These are phyloP conservation scores for Geotrichum restrictum DNA, from an alignment of 1,139 yeast species.

Conservation along the genomic window DNA sequence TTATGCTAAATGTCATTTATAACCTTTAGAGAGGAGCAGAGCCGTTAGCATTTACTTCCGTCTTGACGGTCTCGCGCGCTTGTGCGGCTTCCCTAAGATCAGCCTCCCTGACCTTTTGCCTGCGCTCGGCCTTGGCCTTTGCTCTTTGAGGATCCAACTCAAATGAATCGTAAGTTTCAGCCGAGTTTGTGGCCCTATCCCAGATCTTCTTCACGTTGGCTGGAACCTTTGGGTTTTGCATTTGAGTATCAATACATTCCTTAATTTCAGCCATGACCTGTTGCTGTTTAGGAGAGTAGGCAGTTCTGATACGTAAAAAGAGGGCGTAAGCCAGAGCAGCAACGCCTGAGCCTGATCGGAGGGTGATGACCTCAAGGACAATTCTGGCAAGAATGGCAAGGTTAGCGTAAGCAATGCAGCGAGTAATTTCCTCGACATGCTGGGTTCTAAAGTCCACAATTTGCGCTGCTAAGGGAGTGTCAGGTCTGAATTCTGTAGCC, in stretches of 20 bases:
- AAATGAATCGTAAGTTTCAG: slow-evolving; percentile 27
- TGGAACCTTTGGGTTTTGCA: slow-evolving; percentile 55
- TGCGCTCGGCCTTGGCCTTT: slow-evolving; percentile 16
- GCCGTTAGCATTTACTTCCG: slow-evolving; percentile 8
- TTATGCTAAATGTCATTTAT: background rate
- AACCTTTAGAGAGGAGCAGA: background rate
- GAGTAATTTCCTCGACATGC: slow-evolving; percentile 60
- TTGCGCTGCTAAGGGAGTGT: slow-evolving; percentile 43
- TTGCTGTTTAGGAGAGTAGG: slow-evolving; percentile 65
- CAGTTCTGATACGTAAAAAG: slow-evolving; percentile 71
- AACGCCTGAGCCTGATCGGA: slow-evolving; percentile 63
- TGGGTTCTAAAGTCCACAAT: slow-evolving; percentile 48
- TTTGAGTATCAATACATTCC: slow-evolving; percentile 57
- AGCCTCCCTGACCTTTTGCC: slow-evolving; percentile 7
- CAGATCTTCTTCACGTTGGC: slow-evolving; percentile 54
- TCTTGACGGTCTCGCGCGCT: slow-evolving; percentile 20
- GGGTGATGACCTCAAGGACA: slow-evolving; percentile 53
- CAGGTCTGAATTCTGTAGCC: slow-evolving; percentile 59
- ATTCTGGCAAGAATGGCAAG: slow-evolving; percentile 48
- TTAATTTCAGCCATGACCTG: slow-evolving; percentile 61
- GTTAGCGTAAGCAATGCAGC: slow-evolving; percentile 65
- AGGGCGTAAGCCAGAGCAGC: slow-evolving; percentile 54
- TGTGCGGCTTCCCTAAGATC: slow-evolving; percentile 14
- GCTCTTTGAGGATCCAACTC: slow-evolving; percentile 25
- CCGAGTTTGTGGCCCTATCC: slow-evolving; percentile 48